Evolutionary conservation across 805 yeast species (phyloP), one percentile per base, ranked within the genome.

Genomic region (Pichia cephalocereana): DNA sequence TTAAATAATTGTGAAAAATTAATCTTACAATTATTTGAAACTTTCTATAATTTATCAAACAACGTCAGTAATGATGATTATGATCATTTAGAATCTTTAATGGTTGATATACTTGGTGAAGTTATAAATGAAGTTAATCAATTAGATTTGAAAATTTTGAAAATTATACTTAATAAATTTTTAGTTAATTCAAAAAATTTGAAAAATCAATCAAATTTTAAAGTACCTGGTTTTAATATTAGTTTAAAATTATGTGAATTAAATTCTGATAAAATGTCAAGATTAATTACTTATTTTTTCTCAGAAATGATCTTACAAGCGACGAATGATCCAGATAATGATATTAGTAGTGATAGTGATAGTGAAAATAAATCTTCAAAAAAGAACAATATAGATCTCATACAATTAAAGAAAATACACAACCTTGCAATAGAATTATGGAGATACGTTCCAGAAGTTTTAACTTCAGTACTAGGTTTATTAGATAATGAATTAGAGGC

Each of bases 401-500:
- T 69, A 40, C 77, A 76, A 19, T 64, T 86, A 46, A 70, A 69
- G 11, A 82, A 81, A 57, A 69, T 86, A 4, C 95, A 88, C 58
- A 71, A 64, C 12, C 65, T 87, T 34, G 67, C 82, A 0, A 66
- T 81, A 2, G 82, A 82, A 51, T 67, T 89, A 2, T 90, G 96
- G 96, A 77, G 71, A 55, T 72, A 77, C 45, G 81, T 80, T 0
- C 96, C 96, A 0, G 93, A 84, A 43, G 66, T 86, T 19, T 69
- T 86, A 11, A 72, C 77, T 4, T 78, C 93, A 1, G 83, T 85
- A 0, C 77, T 86, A 72, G 93, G 95, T 0, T 74, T 86, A 45
- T 68, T 89, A 5, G 86, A 86, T 54, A 88, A 86, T 57, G 95
- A 89, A 54, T 66, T 89, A 40, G 79, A 79, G 49, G 87, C 95